These are phyloP conservation scores for Aspergillus floridensis DNA, from an alignment of 2,329 filamentous ascomycete species.

Conservation along the genomic window DNA sequence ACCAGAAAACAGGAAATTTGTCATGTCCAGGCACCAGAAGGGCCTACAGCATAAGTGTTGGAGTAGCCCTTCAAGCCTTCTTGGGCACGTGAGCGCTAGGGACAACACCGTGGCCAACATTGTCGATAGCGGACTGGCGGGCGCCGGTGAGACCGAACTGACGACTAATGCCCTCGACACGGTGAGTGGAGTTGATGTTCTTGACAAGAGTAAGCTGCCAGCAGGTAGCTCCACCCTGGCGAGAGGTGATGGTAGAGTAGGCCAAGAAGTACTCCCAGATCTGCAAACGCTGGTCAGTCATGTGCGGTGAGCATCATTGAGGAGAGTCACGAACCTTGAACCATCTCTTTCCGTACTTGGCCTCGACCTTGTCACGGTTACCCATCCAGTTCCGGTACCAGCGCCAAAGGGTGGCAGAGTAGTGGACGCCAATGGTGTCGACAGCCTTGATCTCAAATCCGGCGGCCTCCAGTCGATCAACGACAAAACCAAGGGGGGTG, in stretches of 20 bases:
- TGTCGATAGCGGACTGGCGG: conserved; percentile 48
- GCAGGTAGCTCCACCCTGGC: conserved; percentile 80
- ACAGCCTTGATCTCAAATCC: conserved; percentile 89
- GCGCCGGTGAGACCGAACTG: conserved; percentile 70
- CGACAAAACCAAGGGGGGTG: conserved; percentile 83
- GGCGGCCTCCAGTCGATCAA: conserved; percentile 78
- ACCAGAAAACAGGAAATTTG: no score
- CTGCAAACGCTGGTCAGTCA: conserved; percentile 38
- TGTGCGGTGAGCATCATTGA: neutral
- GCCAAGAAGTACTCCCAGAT: conserved; percentile 93
- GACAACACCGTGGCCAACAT: conserved; percentile 33
- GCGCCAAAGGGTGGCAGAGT: conserved; percentile 92
- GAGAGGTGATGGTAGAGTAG: conserved; percentile 77
- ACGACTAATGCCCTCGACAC: conserved; percentile 67
- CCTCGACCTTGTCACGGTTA: conserved; percentile 87
- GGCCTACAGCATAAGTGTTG: neutral
- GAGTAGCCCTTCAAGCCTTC: conserved; percentile 25
- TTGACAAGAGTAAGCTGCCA: conserved; percentile 85
- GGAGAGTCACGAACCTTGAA: conserved; percentile 68
- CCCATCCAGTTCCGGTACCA: conserved; percentile 99
- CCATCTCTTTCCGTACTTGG: conserved; percentile 94
- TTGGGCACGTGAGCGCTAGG: conserved; percentile 35
- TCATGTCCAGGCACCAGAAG: neutral
- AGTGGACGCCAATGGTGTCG: conserved; percentile 95
- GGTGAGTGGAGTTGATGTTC: conserved; percentile 85